Evolutionary conservation across 2,329 filamentous ascomycete species (phyloP), one percentile per base, ranked within the genome.

Genomic region (Cadophora sp.): DNA sequence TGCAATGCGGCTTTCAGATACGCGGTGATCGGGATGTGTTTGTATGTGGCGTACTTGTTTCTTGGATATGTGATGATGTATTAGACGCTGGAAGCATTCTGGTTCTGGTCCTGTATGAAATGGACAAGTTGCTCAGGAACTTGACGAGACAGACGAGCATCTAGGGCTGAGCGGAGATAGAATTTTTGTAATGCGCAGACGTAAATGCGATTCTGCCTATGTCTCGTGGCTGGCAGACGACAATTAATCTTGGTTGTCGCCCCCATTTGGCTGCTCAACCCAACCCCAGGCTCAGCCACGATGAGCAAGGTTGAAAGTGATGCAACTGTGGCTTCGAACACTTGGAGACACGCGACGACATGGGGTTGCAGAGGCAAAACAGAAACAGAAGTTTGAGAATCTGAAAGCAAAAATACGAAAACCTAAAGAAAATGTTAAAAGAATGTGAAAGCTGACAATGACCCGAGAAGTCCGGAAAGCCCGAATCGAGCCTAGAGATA

Each of bases 1-100:
- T 75, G 79, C 68, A 84, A 84, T 67, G 81, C 83, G 14, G 75
- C 78, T 3, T 51, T 62, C 20, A 66, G 55, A 27, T 48, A 41
- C 20, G 39, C 61, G 14, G 48, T 62, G 50, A 62, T 66, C 27
- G 39, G 64, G 50, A 30, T 47, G 36, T 58, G 36, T 14, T 14
- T 62, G 20, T 62, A 58, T 43, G 6, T 58, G 13, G 55, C 55
- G 36, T 58, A 58, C 33, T 27, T 16, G 8, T 3, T 24, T 24
- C 55, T 58, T 41, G 55, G 55, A 20, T 58, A 24, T 27, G n/a
- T 58, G 39, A 43, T 58, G 55, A 58, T 58, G 36, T 43, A 20
- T 30, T 60, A 60, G 58, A 48, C 16, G 39, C 8, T 18, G 11
- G 4, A 22, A 45, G 16, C 8, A 39, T 6, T 58, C 20, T 41